These are phyloP conservation scores for Porpolomopsis calyptriformis DNA, from an alignment of 768 basidiomycete genomes.

Conservation along the genomic window DNA sequence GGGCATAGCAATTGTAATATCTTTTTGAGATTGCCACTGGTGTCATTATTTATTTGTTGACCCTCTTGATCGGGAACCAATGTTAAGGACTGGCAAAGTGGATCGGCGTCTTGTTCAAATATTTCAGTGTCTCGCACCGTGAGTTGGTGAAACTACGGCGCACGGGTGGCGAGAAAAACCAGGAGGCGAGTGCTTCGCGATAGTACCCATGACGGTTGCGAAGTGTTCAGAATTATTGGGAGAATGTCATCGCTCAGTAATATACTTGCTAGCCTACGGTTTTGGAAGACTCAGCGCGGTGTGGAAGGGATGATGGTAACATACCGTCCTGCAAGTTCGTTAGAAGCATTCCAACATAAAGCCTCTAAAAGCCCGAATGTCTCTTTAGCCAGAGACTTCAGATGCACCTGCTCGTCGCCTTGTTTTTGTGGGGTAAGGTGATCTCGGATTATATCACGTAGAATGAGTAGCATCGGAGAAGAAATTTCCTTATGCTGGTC, in stretches of 20 bases:
- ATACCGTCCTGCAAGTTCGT: conserved; percentile 32
- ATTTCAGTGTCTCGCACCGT: not conserved
- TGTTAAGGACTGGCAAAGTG: conserved; percentile 33
- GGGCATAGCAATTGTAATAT: conserved; percentile 39
- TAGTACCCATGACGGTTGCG: conserved; percentile 45
- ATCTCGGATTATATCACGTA: conserved; percentile 33
- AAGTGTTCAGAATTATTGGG: conserved; percentile 35
- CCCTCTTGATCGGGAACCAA: conserved; percentile 21
- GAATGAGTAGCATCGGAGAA: conserved; percentile 25
- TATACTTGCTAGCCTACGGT: conserved; percentile 29
- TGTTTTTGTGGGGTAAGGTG: conserved; percentile 27
- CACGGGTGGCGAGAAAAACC: conserved; percentile 44
- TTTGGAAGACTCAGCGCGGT: conserved; percentile 5
- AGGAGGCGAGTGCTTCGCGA: conserved; percentile 39
- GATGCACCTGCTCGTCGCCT: conserved; percentile 12
- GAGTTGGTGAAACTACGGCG: conserved; percentile 16
- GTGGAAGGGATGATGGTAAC: conserved; percentile 5
- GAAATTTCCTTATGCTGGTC: conserved; percentile 14
- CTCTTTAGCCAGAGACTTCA: conserved; percentile 27
- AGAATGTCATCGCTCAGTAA: conserved; percentile 32
- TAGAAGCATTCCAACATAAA: conserved; percentile 37
- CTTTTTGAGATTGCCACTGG: conserved; percentile 18
- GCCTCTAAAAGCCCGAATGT: conserved; percentile 42
- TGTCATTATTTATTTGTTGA: conserved; percentile 12
- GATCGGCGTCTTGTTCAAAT: conserved; percentile 27